These are phyloP conservation scores for Oryza glumipatula DNA, from an alignment of 176 grass and related monocot species.

Conservation along the genomic window DNA sequence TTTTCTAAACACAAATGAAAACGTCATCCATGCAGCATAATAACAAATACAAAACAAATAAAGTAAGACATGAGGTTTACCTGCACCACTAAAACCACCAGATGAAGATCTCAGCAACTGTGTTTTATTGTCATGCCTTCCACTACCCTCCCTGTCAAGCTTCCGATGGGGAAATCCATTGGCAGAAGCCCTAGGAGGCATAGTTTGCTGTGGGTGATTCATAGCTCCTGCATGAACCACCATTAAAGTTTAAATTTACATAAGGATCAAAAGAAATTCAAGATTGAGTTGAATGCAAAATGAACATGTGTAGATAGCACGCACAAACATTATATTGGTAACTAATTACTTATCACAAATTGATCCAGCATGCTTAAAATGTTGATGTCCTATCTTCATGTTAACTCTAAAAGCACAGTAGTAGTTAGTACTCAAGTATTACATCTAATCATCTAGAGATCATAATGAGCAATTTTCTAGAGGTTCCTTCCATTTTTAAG, in stretches of 20 bases:
- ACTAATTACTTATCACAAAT: neutral
- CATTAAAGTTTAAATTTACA: slow-evolving; percentile 10
- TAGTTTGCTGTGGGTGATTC: slow-evolving; percentile 72
- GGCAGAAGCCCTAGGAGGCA: slow-evolving; percentile 47
- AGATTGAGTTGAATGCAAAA: slow-evolving; percentile 1
- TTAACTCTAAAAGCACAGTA: neutral
- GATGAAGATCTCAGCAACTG: slow-evolving; percentile 50
- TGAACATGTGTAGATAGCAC: neutral
- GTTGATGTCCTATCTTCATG: neutral
- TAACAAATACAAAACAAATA: neutral
- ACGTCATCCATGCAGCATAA: slow-evolving; percentile 37
- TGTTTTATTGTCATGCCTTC: slow-evolving; percentile 55
- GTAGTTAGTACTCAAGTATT: neutral
- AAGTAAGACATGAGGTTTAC: slow-evolving; percentile 43
- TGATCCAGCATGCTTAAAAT: neutral
- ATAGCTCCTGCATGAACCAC: slow-evolving; percentile 54
- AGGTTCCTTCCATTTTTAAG: neutral
- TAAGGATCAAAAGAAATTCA: neutral
- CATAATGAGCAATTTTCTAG: neutral
- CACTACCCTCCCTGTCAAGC: slow-evolving; percentile 66
- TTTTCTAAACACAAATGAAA: slow-evolving; percentile 55
- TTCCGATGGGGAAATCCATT: slow-evolving; percentile 67
- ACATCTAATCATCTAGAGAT: neutral
- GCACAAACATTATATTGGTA: neutral
- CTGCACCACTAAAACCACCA: slow-evolving; percentile 41